Conservation (phyloP, 2,329 filamentous ascomycete species). For the Colletotrichum phormii region DNA sequence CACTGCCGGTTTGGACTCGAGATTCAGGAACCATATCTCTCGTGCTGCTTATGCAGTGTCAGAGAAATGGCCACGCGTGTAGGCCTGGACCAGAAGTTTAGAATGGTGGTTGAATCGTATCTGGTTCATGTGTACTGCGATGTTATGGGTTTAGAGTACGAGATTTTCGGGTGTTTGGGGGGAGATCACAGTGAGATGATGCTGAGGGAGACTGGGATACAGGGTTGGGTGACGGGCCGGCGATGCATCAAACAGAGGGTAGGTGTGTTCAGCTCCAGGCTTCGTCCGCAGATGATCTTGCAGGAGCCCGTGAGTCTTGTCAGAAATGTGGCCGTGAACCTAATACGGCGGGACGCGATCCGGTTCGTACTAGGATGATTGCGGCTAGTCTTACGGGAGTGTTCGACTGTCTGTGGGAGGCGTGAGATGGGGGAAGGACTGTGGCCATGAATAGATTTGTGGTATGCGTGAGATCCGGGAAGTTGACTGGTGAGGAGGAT, state of each 20-base stretch:
- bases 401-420: background rate
- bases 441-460: background rate
- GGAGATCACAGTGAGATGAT: background rate
- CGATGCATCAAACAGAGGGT: background rate
- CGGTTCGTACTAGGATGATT: background rate
- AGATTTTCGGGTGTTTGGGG: background rate
- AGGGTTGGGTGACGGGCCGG: background rate
- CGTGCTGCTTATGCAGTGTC: background rate
- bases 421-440: background rate
- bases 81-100: background rate
- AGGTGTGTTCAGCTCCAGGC: background rate
- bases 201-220: background rate
- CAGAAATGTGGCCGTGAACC: background rate
- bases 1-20: background rate
- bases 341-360: background rate
- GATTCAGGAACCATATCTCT: background rate
- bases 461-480: background rate
- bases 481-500: background rate
- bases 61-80: background rate
- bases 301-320: slow-evolving; percentile 17
- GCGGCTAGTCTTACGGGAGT: background rate
- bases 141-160: background rate
- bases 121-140: background rate
- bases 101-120: background rate
- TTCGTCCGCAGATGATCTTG: background rate